Conservation (phyloP, 805 yeast genomes). For the Ogataea paradorogensis region DNA sequence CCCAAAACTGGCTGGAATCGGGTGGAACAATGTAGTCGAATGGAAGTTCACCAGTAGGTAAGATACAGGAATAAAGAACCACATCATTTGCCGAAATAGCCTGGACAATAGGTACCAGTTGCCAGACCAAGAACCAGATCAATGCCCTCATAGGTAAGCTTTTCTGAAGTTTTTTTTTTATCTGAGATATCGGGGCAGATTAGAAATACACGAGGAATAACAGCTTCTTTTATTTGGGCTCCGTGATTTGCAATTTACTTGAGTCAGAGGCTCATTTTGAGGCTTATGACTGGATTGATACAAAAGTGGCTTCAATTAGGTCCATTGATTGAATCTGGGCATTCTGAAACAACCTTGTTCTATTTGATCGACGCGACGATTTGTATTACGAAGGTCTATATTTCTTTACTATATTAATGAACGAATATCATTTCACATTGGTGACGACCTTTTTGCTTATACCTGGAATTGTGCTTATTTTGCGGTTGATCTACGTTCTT, state of each 20-base stretch:
- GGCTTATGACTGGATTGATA: too few species aligned
- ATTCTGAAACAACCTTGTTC: neutral
- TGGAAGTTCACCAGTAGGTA: conserved; percentile 11
- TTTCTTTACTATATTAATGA: conserved; percentile 10
- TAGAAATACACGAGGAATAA: neutral
- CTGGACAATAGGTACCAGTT: neutral
- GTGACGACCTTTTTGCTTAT: conserved; percentile 13
- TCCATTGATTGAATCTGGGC: neutral
- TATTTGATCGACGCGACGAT: conserved; percentile 7
- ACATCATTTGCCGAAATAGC: conserved; percentile 15
- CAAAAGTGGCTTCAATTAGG: too few species aligned
- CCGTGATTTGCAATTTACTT: too few species aligned
- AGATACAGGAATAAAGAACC: conserved; percentile 24
- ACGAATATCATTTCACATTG: conserved; percentile 24
- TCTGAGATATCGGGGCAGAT: conserved; percentile 10
- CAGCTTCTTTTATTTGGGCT: neutral
- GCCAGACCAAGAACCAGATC: conserved; percentile 3
- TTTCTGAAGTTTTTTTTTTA: conserved; percentile 1
- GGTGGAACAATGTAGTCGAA: conserved; percentile 21
- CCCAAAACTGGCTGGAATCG: conserved; percentile 20
- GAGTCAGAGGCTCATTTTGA: too few species aligned
- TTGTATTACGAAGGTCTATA: neutral
- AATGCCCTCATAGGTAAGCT: neutral
- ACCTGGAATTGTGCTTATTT: neutral
- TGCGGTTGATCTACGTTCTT: conserved; percentile 23